Conservation (phyloP, 202 grass and related monocot species). For the Hordeum pubiflorum region DNA sequence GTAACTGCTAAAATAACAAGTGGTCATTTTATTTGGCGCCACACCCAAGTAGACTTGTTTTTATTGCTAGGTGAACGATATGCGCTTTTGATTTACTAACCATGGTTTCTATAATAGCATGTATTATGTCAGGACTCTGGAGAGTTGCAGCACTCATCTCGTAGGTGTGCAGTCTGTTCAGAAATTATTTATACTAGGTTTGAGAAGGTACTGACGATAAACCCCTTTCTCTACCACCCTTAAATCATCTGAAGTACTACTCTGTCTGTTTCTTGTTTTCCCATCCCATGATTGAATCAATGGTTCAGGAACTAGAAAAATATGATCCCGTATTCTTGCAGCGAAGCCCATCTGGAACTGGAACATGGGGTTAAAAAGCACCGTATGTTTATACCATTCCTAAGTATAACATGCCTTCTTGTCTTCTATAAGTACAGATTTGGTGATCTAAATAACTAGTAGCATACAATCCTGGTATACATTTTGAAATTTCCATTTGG, state of each 20-base stretch:
- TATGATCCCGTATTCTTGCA: background rate
- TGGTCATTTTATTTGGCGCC: background rate
- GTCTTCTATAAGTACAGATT: background rate
- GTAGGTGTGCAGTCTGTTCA: background rate
- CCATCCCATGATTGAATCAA: background rate
- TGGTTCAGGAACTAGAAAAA: background rate
- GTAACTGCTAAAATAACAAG: background rate
- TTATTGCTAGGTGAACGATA: background rate
- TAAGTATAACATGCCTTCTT: background rate
- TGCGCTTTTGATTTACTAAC: background rate
- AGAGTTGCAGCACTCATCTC: background rate
- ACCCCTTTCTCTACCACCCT: background rate
- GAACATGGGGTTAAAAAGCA: background rate
- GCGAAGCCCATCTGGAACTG: background rate
- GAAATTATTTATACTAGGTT: background rate
- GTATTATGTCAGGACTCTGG: background rate
- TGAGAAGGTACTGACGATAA: background rate
- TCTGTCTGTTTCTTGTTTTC: background rate
- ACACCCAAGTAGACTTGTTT: background rate
- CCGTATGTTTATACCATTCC: background rate
- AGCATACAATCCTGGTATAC: background rate
- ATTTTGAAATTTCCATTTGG: background rate
- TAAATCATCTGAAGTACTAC: background rate
- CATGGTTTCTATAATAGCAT: background rate
- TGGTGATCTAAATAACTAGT: background rate